Evolutionary conservation across 495 filamentous ascomycete genomes (phyloP), one percentile per base, ranked within the genome.

Genomic region (Annulohypoxylon stygium): DNA sequence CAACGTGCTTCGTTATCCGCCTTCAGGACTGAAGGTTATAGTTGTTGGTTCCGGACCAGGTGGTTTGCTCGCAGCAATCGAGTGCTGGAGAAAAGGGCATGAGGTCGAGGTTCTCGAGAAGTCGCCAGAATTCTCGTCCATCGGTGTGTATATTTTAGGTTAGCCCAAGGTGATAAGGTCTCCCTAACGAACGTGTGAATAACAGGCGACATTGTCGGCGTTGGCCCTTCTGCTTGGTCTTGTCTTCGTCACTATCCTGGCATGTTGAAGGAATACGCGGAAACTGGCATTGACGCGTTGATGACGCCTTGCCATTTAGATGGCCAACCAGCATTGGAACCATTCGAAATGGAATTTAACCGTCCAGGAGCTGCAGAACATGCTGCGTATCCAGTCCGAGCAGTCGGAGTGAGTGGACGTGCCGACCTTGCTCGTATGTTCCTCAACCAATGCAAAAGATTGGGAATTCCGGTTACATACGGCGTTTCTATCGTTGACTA

Each of bases 401-500:
- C n/a, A 45, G 41, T 45, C 0, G 41, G 41, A 16, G 16, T 45
- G 4, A 45, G 16, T 45, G 41, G 41, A 16, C 41, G 41, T 16
- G 41, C 41, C 41, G 41, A 45, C 14, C 41, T 45, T 45, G 14
- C 41, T 16, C n/a, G 3, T 11, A 45, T 45, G 4, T n/a, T 45
- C n/a, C 41, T 45, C 41, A 45, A 45, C 14, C 41, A 45, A 4
- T 45, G 41, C 41, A 16, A 45, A 10, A 45, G 41, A 4, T 10
- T 45, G n/a, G 41, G 3, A 16, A 45, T 45, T 45, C 10, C 41
- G 4, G n/a, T 45, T 45, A 45, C 41, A 1, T 45, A 16, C 4
- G 41, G 41, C 41, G n/a, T 45, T 16, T 45, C 41, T 45, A 45
- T 45, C 41, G n/a, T 16, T n/a, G 41, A 45, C 16, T 45, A 45